Evolutionary conservation across 2,329 filamentous ascomycete species (phyloP).

Genomic region (Diaporthe nobilis): DNA sequence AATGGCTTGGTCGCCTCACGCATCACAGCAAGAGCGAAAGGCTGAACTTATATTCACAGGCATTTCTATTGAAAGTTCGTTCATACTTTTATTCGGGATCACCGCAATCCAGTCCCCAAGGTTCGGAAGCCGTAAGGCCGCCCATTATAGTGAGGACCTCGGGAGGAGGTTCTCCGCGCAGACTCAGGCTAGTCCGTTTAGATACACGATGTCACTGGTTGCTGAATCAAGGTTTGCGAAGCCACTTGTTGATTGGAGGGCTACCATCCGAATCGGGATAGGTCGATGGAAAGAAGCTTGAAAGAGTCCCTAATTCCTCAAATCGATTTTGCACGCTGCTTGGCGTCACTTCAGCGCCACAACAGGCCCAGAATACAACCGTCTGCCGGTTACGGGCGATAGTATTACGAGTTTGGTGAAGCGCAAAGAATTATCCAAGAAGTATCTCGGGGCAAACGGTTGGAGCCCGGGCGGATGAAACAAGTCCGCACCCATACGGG

Average conservation of each 20-base stretch:
- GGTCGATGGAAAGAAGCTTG: not conserved
- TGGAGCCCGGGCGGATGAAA: not conserved
- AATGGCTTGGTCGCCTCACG: too few species aligned
- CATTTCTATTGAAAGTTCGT: fast-evolving
- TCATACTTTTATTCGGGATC: too few species aligned
- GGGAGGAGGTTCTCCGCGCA: slow-evolving; percentile 8
- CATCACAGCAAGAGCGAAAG: not conserved
- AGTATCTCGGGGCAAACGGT: not conserved
- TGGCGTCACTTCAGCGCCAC: not conserved
- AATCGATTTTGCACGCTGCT: not conserved
- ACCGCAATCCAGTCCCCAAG: not conserved
- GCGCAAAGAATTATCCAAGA: not conserved
- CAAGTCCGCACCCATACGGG: not conserved
- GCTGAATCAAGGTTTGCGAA: not conserved
- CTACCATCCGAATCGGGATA: not conserved
- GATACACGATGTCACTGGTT: not conserved
- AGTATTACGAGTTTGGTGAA: too few species aligned
- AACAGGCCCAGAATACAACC: not conserved
- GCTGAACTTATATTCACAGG: not conserved
- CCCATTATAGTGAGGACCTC: slow-evolving; percentile 16
- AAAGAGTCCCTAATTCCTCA: not conserved
- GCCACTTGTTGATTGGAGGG: not conserved
- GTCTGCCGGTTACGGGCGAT: not conserved
- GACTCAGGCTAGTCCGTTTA: slow-evolving; percentile 8
- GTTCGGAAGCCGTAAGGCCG: slow-evolving; percentile 12